Conservation (phyloP, 2,329 filamentous ascomycete species). For the Macrophomina tecta region DNA sequence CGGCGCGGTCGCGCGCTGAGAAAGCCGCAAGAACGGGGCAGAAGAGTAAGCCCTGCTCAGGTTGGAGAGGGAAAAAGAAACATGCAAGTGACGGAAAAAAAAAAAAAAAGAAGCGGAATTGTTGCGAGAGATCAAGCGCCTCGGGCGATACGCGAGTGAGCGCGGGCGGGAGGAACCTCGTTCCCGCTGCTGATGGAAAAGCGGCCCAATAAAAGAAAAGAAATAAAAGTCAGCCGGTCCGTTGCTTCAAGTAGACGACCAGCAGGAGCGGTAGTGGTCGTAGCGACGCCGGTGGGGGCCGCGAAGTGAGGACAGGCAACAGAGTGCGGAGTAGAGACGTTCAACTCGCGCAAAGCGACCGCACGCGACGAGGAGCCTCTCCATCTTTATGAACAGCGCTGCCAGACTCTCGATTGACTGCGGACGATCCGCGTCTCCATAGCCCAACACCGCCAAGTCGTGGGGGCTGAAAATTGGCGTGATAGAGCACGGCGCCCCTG, state of each 20-base stretch:
- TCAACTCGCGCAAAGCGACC: too few relatives aligned
- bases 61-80: neutral
- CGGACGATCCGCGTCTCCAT: neutral
- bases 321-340: too few relatives aligned
- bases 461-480: constrained; percentile 4
- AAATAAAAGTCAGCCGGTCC: neutral
- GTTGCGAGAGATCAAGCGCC: too few relatives aligned
- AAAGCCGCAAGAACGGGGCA: too few relatives aligned
- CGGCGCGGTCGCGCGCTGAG: too few relatives aligned
- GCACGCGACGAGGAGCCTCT: too few relatives aligned
- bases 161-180: neutral
- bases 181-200: neutral
- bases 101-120: neutral
- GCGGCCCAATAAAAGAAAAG: too few relatives aligned
- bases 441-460: neutral
- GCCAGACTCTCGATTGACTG: neutral
- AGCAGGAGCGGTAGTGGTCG: neutral
- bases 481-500: neutral
- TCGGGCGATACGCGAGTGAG: neutral
- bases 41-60: too few relatives aligned
- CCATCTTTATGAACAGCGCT: too few relatives aligned
- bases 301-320: too few relatives aligned
- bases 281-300: too few relatives aligned
- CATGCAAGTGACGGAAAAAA: too few relatives aligned
- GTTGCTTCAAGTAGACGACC: neutral